Conservation (phyloP, 345 rosid genomes). For the Atalantia buxifolia region DNA sequence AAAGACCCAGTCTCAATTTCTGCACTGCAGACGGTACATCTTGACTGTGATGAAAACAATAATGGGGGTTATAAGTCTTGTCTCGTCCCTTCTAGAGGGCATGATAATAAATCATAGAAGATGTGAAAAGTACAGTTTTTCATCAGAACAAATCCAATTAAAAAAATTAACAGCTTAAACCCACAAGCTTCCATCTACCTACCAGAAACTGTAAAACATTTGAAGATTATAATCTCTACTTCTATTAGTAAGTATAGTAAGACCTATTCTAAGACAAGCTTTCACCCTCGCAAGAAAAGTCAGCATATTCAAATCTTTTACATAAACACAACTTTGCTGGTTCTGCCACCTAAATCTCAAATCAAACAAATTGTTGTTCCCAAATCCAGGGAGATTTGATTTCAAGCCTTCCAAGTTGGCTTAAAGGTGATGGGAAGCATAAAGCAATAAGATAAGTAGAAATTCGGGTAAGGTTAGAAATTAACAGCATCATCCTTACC, state of each 20-base stretch:
- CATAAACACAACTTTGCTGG: background rate
- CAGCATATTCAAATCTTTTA: background rate
- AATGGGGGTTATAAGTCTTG: constrained; percentile 30
- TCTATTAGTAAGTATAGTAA: background rate
- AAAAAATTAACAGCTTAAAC: background rate
- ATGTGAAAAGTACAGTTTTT: background rate
- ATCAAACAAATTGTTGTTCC: constrained; percentile 3
- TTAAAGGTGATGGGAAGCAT: background rate
- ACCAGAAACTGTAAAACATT: background rate
- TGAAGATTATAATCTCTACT: background rate
- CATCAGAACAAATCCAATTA: background rate
- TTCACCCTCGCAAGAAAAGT: background rate
- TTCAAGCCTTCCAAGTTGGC: background rate
- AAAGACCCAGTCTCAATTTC: constrained; percentile 68
- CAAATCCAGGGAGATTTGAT: background rate
- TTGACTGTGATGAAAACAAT: constrained; percentile 65
- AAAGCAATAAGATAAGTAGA: background rate
- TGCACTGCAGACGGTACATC: constrained; percentile 85
- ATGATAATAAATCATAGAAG: constrained; percentile 1
- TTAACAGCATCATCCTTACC: background rate
- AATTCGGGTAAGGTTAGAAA: background rate
- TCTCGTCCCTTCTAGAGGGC: constrained; percentile 22
- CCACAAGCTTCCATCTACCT: background rate
- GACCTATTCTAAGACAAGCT: background rate
- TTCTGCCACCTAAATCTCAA: background rate